These are phyloP conservation scores for Conidiobolus incongruus DNA, from an alignment of 371 early-diverging fungal genomes.

Conservation along the genomic window DNA sequence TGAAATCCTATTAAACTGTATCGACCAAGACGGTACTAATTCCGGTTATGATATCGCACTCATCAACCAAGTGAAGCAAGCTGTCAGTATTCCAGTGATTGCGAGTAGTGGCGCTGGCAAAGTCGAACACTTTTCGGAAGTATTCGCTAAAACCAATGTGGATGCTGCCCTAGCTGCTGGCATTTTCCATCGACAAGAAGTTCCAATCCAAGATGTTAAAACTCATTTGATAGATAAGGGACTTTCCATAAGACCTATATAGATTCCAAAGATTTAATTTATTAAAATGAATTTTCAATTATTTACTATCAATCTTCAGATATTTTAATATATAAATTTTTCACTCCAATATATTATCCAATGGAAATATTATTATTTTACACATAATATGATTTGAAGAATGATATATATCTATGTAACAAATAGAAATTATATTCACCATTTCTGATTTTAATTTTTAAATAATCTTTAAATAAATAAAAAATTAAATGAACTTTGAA, in stretches of 20 bases:
- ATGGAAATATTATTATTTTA: background rate
- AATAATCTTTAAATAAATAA: too few relatives aligned
- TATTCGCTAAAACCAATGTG: constrained; percentile 52
- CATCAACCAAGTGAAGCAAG: constrained; percentile 41
- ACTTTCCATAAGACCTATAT: constrained; percentile 17
- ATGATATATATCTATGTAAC: background rate
- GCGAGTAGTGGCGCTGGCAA: constrained; percentile 86
- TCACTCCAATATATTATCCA: background rate
- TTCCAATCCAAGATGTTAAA: constrained; percentile 73
- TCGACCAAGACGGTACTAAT: constrained; percentile 95
- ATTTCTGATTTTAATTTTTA: too few relatives aligned
- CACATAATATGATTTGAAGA: background rate
- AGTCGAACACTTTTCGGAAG: constrained; percentile 65
- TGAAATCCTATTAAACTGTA: constrained; percentile 86
- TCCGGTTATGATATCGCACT: constrained; percentile 83
- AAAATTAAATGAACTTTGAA: too few relatives aligned
- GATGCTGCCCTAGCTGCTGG: constrained; percentile 95
- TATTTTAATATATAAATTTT: background rate
- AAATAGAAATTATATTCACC: too few relatives aligned
- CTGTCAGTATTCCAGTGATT: constrained; percentile 82
- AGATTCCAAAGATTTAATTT: constrained; percentile 14
- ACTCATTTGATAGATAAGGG: constrained; percentile 20
- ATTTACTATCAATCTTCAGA: background rate
- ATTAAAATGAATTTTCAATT: background rate
- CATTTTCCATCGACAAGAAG: constrained; percentile 87